phyloP scores from a whole-genome alignment of 2,329 filamentous ascomycete genomes.

The Aspergillus jensenii region DNA sequence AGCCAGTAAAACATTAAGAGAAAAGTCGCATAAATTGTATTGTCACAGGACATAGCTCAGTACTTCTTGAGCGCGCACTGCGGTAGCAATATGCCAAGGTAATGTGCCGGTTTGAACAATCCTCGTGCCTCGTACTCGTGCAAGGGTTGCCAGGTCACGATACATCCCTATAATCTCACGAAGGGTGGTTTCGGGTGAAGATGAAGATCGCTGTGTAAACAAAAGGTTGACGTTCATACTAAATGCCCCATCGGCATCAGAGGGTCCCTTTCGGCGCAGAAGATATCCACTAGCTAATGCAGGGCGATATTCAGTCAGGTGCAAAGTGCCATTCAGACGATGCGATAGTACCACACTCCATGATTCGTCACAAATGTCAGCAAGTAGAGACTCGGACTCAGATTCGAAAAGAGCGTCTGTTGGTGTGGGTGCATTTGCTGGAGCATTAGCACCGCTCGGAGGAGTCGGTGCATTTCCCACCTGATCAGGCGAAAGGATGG shows the following conservation, averaged over 20 bases:
- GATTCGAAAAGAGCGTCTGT: slow-evolving; percentile 39
- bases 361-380: slow-evolving; percentile 60
- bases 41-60: slow-evolving; percentile 42
- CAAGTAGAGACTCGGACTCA: slow-evolving; percentile 57
- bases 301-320: slow-evolving; percentile 43
- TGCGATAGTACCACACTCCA: slow-evolving; percentile 59
- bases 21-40: slow-evolving; percentile 4
- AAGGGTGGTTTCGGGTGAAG: slow-evolving; percentile 37
- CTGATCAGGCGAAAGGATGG: slow-evolving; percentile 44
- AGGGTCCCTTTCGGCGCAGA: slow-evolving; percentile 44
- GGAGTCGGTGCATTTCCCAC: slow-evolving; percentile 41
- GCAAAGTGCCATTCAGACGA: slow-evolving; percentile 42
- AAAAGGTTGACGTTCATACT: slow-evolving; percentile 45
- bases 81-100: slow-evolving; percentile 50
- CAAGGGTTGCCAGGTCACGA: slow-evolving; percentile 44
- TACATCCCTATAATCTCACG: slow-evolving; percentile 46
- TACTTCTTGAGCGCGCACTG: slow-evolving; percentile 42
- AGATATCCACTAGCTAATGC: slow-evolving; percentile 48
- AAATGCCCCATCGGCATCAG: slow-evolving; percentile 42
- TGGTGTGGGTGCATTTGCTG: slow-evolving; percentile 40
- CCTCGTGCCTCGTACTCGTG: slow-evolving; percentile 42
- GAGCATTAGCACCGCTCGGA: slow-evolving; percentile 26
- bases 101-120: slow-evolving; percentile 42
- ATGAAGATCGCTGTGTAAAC: slow-evolving; percentile 29
- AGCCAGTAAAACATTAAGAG: slow-evolving; percentile 1